phyloP scores from a whole-genome alignment of 495 filamentous ascomycete genomes.

The Penicillium parvum region DNA sequence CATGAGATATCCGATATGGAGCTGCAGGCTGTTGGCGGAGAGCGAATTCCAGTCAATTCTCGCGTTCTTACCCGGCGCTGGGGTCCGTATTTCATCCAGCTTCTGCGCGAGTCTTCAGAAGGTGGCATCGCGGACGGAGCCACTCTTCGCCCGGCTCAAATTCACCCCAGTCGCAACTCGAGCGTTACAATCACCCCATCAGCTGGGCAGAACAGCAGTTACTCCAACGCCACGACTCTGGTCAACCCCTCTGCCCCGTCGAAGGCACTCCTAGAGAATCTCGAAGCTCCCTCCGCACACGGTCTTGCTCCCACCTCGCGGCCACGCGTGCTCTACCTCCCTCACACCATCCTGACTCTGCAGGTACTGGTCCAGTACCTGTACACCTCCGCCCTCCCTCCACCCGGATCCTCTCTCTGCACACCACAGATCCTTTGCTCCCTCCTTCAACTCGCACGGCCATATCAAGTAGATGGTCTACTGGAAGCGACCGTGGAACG shows the following conservation, averaged over 20 bases:
- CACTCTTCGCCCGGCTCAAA: constrained; percentile 47
- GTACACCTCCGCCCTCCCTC: constrained; percentile 84
- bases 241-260: constrained; percentile 48
- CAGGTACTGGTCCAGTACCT: constrained; percentile 86
- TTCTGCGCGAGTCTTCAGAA: constrained; percentile 69
- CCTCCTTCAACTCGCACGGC: constrained; percentile 86
- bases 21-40: constrained; percentile 81
- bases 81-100: constrained; percentile 92
- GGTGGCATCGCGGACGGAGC: constrained; percentile 43
- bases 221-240: constrained; percentile 57
- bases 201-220: constrained; percentile 53
- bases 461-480: constrained; percentile 87
- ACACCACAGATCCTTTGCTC: constrained; percentile 95
- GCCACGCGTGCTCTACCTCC: constrained; percentile 84
- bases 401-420: constrained; percentile 70
- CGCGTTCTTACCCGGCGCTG: constrained; percentile 80
- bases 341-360: constrained; percentile 83
- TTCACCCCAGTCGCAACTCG: constrained; percentile 61
- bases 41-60: constrained; percentile 90
- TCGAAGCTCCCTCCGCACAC: constrained; percentile 42
- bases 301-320: constrained; percentile 65
- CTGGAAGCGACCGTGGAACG: constrained; percentile 89
- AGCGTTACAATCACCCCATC: constrained; percentile 81
- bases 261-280: constrained; percentile 40
- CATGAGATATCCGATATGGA: constrained; percentile 97